These are phyloP conservation scores for Strigomonas galati DNA, from an alignment of 208 protist species.

Conservation along the genomic window DNA sequence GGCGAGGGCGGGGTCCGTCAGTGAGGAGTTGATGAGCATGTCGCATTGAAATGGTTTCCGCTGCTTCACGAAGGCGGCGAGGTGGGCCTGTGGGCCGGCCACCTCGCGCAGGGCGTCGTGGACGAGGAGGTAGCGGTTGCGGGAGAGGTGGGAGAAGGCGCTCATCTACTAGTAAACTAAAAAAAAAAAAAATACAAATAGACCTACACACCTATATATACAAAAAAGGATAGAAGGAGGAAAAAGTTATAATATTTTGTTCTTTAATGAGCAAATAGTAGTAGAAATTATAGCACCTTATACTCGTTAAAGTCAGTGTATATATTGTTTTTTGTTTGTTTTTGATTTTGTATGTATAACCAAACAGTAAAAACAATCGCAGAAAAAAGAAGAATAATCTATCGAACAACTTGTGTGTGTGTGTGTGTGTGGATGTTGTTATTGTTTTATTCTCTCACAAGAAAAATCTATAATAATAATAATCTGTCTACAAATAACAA, in stretches of 20 bases:
- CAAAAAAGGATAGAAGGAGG: constrained; percentile 5
- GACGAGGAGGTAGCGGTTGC: constrained; percentile 69
- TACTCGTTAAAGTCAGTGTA: too few relatives aligned
- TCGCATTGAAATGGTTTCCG: constrained; percentile 76
- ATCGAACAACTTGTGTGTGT: neutral
- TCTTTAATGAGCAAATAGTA: too few relatives aligned
- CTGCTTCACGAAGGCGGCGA: constrained; percentile 76
- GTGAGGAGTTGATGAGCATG: constrained; percentile 73
- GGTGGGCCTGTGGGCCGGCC: constrained; percentile 33
- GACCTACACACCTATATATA: constrained; percentile 8
- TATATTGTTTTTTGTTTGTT: constrained; percentile 5
- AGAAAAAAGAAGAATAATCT: neutral
- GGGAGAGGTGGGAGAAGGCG: constrained; percentile 24
- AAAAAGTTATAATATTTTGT: constrained; percentile 1
- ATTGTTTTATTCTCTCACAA: neutral
- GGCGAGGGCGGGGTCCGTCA: constrained; percentile 38
- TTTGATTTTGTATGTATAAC: neutral
- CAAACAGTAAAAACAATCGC: neutral
- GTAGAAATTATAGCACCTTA: too few relatives aligned
- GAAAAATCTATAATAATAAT: too few relatives aligned
- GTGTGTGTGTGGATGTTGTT: neutral
- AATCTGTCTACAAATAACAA: too few relatives aligned
- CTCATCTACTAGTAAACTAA: neutral
- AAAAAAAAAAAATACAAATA: constrained; percentile 21
- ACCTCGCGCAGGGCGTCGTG: constrained; percentile 76